phyloP scores from a whole-genome alignment of 1,284 basidiomycete genomes.

The Naganishia albida region DNA sequence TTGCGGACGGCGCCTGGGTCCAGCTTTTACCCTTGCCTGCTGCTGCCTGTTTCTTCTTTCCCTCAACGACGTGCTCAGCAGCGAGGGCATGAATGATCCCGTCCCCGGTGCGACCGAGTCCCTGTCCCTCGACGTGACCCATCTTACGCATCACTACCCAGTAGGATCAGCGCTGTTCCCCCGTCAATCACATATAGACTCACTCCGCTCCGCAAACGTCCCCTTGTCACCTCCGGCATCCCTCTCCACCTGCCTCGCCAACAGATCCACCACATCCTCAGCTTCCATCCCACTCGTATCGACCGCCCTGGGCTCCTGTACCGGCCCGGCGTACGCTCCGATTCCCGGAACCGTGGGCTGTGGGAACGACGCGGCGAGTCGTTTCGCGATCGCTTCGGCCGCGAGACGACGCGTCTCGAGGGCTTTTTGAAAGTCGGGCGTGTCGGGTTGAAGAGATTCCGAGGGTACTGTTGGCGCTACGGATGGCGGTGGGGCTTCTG shows the following conservation, averaged over 20 bases:
- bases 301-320: background rate
- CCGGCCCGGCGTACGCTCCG: conserved; percentile 38
- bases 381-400: conserved; percentile 77
- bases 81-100: conserved; percentile 85
- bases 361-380: conserved; percentile 59
- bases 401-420: conserved; percentile 65
- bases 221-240: conserved; percentile 32
- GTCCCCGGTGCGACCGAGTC: conserved; percentile 74
- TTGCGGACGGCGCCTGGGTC: conserved; percentile 39
- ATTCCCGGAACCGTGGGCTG: conserved; percentile 52
- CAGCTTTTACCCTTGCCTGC: conserved; percentile 42
- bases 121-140: conserved; percentile 91
- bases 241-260: conserved; percentile 26
- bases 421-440: conserved; percentile 36
- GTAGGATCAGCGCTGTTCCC: conserved; percentile 55
- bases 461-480: conserved; percentile 4
- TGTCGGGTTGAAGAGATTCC: conserved; percentile 2
- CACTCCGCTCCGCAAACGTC: conserved; percentile 51
- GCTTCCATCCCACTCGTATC: conserved; percentile 31
- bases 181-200: conserved; percentile 29
- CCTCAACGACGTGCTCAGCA: conserved; percentile 65
- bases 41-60: conserved; percentile 56
- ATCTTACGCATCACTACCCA: conserved; percentile 66
- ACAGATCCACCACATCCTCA: conserved; percentile 30
- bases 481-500: background rate